A percentile compares a stretch with the other conserved stretches of the same genome.
Conservation (phyloP, 2,329 filamentous ascomycete genomes). For the Neocucurbitaria cava region DNA sequence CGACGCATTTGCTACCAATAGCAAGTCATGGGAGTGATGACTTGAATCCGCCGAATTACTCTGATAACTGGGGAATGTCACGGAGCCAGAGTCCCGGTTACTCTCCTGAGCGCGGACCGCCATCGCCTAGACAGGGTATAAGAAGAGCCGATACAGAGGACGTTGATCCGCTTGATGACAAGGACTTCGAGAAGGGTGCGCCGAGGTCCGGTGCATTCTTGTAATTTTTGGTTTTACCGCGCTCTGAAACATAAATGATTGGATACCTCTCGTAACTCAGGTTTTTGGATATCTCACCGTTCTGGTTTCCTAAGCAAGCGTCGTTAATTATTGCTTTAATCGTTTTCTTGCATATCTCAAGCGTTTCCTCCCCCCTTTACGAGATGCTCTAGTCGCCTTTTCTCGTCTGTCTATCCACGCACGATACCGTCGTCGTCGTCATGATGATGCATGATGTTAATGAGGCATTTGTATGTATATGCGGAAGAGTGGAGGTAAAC, state of each 20-base stretch:
- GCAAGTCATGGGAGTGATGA: conserved; percentile 30
- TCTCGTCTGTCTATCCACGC: background rate
- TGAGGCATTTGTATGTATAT: background rate
- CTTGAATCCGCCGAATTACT: conserved; percentile 22
- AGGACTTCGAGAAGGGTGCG: conserved; percentile 14
- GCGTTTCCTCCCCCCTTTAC: background rate
- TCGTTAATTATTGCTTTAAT: background rate
- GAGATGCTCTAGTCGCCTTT: background rate
- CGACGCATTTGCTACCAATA: conserved; percentile 41
- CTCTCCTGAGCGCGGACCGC: conserved; percentile 10
- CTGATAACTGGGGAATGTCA: conserved; percentile 20
- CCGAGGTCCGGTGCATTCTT: conserved; percentile 2
- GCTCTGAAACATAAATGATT: no score
- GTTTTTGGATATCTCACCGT: no score
- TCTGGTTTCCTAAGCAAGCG: background rate
- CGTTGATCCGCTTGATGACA: conserved; percentile 6
- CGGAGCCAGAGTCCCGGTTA: conserved; percentile 14
- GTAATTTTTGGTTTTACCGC: background rate
- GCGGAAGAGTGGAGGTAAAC: background rate
- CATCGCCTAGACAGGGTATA: conserved; percentile 4
- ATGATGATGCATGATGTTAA: background rate
- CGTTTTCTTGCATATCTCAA: background rate
- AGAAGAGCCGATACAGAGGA: conserved; percentile 17
- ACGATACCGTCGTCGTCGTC: background rate
- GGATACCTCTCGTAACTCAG: no score